Base-by-base conservation (phyloP, 73 alveolate genomes). In the Paramecium caudatum region DNA sequence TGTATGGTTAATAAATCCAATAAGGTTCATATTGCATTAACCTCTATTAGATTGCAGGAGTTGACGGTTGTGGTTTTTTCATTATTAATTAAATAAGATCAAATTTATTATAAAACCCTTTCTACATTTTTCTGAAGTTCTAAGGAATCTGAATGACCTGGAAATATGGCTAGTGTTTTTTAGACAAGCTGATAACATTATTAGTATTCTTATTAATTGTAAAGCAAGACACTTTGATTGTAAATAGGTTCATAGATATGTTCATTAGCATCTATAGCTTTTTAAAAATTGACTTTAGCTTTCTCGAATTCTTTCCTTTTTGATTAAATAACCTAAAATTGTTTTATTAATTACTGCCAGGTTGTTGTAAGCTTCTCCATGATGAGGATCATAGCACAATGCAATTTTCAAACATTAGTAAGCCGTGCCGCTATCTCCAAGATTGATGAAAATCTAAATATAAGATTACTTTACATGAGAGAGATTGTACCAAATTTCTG, bases 401-500 rank as follows among this genome's bases (percentile, higher is more conserved):
- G 69, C 33, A 32, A 86, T 41, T 43, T 86, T 86, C 3, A 86
- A 27, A 25, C 93, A 86, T 63, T 86, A 19, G 25, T 19, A 62
- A 5, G 93, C 93, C 47, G 84, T 86, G 6, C 93, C 93, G 48
- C 74, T 86, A 62, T 86, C 93, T 13, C 93, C 93, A 41, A 86
- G 15, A 86, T 86, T 62, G 3, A 86, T 86, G 36, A 86, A 86
- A 15, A 86, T 65, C 80, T 55, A 55, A 3, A 13, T 27, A 2
- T 55, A 23, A 55, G 13, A 55, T 55, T 23, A 3, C 12, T 27
- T 19, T 55, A 55, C 80, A 32, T 86, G 93, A 12, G 93, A 86
- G 25, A 86, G 48, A 17, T 86, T 86, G 27, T 86, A 86, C 93
- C 93, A 86, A n/a, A 86, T 43, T 36, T 86, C 93, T 23, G 90